Percentiles rank a stretch among this genome's conserved stretches.
These are phyloP conservation scores for Diospyros lotus DNA, from an alignment of 148 eudicot genomes.

Conservation along the genomic window DNA sequence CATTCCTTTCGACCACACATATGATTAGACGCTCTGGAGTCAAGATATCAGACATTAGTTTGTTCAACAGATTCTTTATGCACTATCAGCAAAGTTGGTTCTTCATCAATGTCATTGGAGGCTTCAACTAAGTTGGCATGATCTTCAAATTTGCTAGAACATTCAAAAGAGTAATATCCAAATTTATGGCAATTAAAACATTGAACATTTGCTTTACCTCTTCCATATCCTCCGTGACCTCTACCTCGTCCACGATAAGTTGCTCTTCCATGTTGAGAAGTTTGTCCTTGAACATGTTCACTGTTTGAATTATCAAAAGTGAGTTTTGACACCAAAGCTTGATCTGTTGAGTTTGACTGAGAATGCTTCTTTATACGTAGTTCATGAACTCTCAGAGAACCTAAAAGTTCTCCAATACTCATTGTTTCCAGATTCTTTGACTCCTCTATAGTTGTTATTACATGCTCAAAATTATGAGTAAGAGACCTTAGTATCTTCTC, in stretches of 20 bases:
- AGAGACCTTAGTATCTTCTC: background rate
- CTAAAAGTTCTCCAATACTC: background rate
- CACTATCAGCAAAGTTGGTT: background rate
- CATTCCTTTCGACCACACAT: background rate
- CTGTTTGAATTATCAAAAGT: background rate
- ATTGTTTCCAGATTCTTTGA: background rate
- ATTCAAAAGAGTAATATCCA: too few species aligned
- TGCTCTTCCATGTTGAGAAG: background rate
- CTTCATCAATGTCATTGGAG: background rate
- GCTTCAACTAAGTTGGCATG: too few species aligned
- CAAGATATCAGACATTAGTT: background rate
- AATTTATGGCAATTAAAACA: too few species aligned
- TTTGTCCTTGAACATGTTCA: background rate
- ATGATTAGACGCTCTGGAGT: background rate
- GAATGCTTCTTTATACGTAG: background rate
- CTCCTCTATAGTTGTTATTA: background rate
- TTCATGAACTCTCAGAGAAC: background rate
- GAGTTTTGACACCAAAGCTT: background rate
- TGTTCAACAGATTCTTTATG: background rate
- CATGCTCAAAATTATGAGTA: background rate
- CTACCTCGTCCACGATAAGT: background rate
- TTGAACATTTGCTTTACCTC: background rate
- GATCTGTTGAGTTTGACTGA: background rate
- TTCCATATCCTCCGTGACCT: background rate
- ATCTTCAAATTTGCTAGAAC: too few species aligned